Base-by-base conservation (phyloP, 305 asterid genomes). In the Petunia hybrid region DNA sequence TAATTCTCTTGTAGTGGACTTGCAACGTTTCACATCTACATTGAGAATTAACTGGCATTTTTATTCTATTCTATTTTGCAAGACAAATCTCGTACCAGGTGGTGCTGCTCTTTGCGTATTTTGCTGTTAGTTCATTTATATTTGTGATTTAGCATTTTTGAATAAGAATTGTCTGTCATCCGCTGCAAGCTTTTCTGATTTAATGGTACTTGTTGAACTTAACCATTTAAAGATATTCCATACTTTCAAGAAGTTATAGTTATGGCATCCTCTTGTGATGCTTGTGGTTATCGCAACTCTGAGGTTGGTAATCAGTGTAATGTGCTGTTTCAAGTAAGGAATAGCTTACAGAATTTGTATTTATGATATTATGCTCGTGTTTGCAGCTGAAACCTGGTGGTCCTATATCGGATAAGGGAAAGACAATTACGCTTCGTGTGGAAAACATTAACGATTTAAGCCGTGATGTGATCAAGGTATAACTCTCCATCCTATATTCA, bases 381-480 rank as follows among this genome's bases (percentile, higher is more conserved):
- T 81, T 87, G 78, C 92, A 94, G 98, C 90, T 97, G 84, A 97
- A 97, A 80, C 87, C 97, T 60, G 99, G 99, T 71, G 99, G 98
- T 45, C 86, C 87, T 62, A 93, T 97, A 77, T 91, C 98, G 71
- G 94, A 86, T 6, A 91, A 93, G 86, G 99, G 99, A 63, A 97
- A 91, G 88, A 94, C 80, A 89, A 94, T 91, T 77, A 77, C 73
- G 7, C 91, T 97, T 78, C 88, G 51, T 31, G 96, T 94, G 82
- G 87, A 89, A 87, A 92, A 90, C 67, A 43, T 82, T 74, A 91
- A 87, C 87, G 99, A 97, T 84, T 95, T 97, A 68, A 89, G 89
- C 87, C 92, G 99, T 82, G 99, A 94, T 84, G 97, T 94, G 83
- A 97, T 97, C 81, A 97, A 94, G 98, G 99, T 94, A 78, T 9